A percentile compares a stretch with the other conserved stretches of the same genome.
phyloP scores from a whole-genome alignment of 2,329 filamentous ascomycete species.

The Scedosporium dehoogii region DNA sequence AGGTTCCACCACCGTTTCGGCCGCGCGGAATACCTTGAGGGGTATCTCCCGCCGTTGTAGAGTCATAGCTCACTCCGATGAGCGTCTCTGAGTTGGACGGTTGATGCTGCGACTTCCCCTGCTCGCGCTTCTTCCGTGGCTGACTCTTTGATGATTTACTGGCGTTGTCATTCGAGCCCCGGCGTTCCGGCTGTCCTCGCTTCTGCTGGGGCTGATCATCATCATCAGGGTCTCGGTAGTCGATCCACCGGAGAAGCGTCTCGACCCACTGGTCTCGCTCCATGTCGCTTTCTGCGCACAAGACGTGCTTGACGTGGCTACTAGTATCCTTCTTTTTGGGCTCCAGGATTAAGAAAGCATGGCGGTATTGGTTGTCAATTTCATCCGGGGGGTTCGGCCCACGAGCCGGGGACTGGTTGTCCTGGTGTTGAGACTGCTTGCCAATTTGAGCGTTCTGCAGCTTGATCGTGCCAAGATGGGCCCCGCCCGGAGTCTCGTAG shows the following conservation, averaged over 20 bases:
- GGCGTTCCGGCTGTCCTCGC: not conserved
- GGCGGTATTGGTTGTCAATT: slow-evolving; percentile 85
- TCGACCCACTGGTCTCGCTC: slow-evolving; percentile 95
- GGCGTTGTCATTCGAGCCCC: slow-evolving; percentile 6
- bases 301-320: slow-evolving; percentile 80
- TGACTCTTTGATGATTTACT: slow-evolving; percentile 1
- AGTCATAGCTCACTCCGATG: slow-evolving; percentile 50
- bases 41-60: slow-evolving; percentile 40
- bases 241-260: slow-evolving; percentile 78
- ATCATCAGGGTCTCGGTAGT: slow-evolving; percentile 55
- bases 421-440: slow-evolving; percentile 48
- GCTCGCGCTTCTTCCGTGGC: slow-evolving; percentile 21
- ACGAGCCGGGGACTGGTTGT: slow-evolving; percentile 50
- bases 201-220: slow-evolving; percentile 30
- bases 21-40: slow-evolving; percentile 18
- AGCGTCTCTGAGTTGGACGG: slow-evolving; percentile 33
- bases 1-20: slow-evolving; percentile 23
- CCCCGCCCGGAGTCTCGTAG: slow-evolving; percentile 82
- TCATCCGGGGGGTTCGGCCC: slow-evolving; percentile 54
- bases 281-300: slow-evolving; percentile 88
- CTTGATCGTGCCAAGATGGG: slow-evolving; percentile 89
- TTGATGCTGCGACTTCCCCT: slow-evolving; percentile 23
- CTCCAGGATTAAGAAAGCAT: slow-evolving; percentile 90
- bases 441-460: slow-evolving; percentile 85
- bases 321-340: slow-evolving; percentile 92